Evolutionary conservation across 768 basidiomycete genomes (phyloP), one percentile per base, ranked within the genome.

Genomic region (Phaffia australis): DNA sequence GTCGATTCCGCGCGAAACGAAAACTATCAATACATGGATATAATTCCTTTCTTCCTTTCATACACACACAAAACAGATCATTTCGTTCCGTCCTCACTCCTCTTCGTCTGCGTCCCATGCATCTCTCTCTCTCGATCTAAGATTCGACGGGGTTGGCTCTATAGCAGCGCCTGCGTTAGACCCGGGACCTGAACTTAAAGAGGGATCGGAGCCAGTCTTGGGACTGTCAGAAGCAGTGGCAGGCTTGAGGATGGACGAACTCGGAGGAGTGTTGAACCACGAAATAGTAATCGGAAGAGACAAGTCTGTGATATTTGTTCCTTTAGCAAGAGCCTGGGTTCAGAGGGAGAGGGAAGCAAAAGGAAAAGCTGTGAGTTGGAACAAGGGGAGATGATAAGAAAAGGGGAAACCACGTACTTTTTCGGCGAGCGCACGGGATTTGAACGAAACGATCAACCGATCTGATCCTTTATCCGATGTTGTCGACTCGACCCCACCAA

Each of bases 401-500:
- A n/a, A n/a, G n/a, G n/a, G n/a, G 35, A 42, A 42, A 42, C 35
- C 60, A 69, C 79, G 42, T 71, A 87, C 88, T 81, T 86, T 85
- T 76, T 91, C 89, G 16, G 89, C 89, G 27, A 81, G 84, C 30
- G 80, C 78, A 64, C 89, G 83, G 51, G 82, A 84, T 72, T 80
- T 83, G 81, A 92, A 91, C 27, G 82, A 71, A 5, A 89, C 85
- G 6, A 88, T 70, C 42, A 85, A 73, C 18, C 65, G 52, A 69
- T 83, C 84, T 9, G 83, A 85, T 59, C 76, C 74, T n/a, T 83
- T 84, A 11, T 78, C 71, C 46, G 75, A 73, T 60, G 86, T 82
- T 30, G 87, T 76, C 2, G 82, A 81, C 30, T 89, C 89, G 64
- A 90, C 74, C 70, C 85, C 86, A 27, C 87, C 87, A 1, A 81